Evolutionary conservation across 495 filamentous ascomycete species (phyloP), one percentile per base, ranked within the genome.

Genomic region (Hypoxylon lenormandii): DNA sequence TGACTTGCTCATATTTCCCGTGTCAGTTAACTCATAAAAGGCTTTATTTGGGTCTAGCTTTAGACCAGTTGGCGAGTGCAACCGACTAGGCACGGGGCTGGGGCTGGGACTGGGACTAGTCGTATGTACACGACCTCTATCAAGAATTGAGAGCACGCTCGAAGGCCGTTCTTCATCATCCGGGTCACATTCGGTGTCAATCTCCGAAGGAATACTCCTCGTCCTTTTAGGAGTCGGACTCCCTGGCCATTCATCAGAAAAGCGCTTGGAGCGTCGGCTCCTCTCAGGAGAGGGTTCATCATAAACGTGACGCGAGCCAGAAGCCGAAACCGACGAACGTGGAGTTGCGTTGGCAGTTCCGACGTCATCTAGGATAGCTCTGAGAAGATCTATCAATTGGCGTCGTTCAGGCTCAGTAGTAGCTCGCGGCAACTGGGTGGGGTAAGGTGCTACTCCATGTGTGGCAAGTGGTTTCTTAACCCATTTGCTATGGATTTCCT

Each of bases 401-500:
- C 48, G 12, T 19, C 74, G 67, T 26, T 76, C 74, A 43, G 68
- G 54, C 43, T 72, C 68, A 10, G 67, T 62, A n/a, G 68, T 69
- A 2, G 65, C 62, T 5, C 62, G 64, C 2, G 71, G 74, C 6
- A 74, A 26, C 6, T 64, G 33, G 8, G 47, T 65, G 3, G 59
- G 43, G 52, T 64, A 49, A 13, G 74, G 74, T 5, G 59, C 60
- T 22, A 74, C 47, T 5, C 42, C 67, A 23, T 10, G 47, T 16
- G 53, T 67, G 1, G 54, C 65, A 16, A n/a, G 56, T 40, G 72
- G 48, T 19, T 76, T 76, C 22, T 60, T 70, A n/a, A 72, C 72
- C 74, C 74, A 76, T 51, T 66, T 72, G 33, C 45, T 61, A 60
- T 76, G 68, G 23, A 76, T 68, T 0, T 61, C 59, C 43, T 63